Conservation (phyloP, 257 asterid species). For the Galeopsis tetrahit region DNA sequence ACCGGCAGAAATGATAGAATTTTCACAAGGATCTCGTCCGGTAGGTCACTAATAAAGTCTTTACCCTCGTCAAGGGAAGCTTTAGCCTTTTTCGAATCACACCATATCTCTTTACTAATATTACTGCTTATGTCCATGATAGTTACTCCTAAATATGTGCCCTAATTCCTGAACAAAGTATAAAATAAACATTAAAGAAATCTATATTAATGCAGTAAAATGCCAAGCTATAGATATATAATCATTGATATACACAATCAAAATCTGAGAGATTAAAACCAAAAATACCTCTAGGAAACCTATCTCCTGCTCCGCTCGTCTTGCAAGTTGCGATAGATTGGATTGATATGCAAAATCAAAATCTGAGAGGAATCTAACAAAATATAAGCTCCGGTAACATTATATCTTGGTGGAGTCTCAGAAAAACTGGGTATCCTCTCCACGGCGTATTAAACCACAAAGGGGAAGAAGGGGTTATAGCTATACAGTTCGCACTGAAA, state of each 20-base stretch:
- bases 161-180: slow-evolving; percentile 3
- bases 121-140: slow-evolving; percentile 8
- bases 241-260: neutral
- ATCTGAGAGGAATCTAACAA: too few relatives aligned
- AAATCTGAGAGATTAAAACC: too few relatives aligned
- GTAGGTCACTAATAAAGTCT: slow-evolving; percentile 38
- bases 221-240: neutral
- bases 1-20: slow-evolving; percentile 41
- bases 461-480: too few relatives aligned
- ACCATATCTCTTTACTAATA: neutral
- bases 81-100: neutral
- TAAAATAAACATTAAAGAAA: neutral
- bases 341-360: too few relatives aligned
- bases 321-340: too few relatives aligned
- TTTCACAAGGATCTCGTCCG: slow-evolving; percentile 37
- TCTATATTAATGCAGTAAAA: neutral
- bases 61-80: slow-evolving; percentile 10
- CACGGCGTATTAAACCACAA: too few relatives aligned
- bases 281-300: too few relatives aligned
- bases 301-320: too few relatives aligned
- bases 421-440: too few relatives aligned
- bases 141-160: neutral
- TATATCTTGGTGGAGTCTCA: too few relatives aligned
- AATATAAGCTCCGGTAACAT: too few relatives aligned
- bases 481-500: too few relatives aligned